These are phyloP conservation scores for Endogone sp. DNA, from an alignment of 192 early-diverging fungal genomes.

Conservation along the genomic window DNA sequence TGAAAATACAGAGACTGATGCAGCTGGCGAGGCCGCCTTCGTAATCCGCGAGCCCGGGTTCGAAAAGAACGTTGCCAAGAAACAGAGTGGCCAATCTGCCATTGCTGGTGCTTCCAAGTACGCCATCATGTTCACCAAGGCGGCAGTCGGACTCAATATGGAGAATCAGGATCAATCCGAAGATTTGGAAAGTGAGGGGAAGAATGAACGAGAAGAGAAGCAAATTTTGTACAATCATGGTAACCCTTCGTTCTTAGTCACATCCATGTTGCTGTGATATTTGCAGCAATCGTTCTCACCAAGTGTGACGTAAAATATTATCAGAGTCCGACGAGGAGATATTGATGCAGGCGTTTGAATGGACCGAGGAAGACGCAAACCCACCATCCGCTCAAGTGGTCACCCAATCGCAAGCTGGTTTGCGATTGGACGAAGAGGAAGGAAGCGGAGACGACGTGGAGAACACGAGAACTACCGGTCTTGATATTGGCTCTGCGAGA, in stretches of 20 bases:
- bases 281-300: no score
- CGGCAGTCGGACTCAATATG: neutral
- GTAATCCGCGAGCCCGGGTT: neutral
- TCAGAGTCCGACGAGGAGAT: constrained; percentile 30
- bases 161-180: no score
- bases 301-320: no score
- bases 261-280: no score
- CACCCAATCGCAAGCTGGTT: neutral
- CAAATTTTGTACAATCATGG: no score
- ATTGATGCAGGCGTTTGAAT: constrained; percentile 35
- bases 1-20: neutral
- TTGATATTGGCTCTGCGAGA: neutral
- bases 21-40: neutral
- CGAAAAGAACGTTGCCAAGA: neutral
- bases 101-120: no score
- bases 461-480: neutral
- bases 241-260: no score
- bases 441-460: neutral
- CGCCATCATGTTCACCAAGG: no score
- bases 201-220: no score
- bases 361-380: constrained; percentile 31
- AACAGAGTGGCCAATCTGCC: neutral
- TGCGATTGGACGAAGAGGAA: neutral
- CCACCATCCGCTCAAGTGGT: neutral
- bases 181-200: neutral